Conservation (phyloP, 2,329 filamentous ascomycete genomes). For the Ceratocystis eucalypticola region DNA sequence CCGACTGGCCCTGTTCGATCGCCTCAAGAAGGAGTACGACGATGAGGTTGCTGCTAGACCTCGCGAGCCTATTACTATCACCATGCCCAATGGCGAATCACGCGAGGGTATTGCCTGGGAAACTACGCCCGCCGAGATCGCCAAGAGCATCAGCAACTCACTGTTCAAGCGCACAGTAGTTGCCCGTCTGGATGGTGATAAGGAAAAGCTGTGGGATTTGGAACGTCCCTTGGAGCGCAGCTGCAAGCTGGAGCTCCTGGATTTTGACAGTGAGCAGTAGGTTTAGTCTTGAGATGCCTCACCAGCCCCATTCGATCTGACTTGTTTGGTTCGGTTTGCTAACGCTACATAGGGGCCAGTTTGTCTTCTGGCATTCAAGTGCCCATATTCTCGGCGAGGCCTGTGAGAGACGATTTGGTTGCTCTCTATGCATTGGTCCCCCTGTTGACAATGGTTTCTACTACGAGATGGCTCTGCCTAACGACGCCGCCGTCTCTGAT, state of each 20-base stretch:
- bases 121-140: slow-evolving; percentile 71
- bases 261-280: slow-evolving; percentile 45
- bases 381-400: slow-evolving; percentile 95
- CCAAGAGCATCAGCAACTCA: slow-evolving; percentile 69
- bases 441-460: slow-evolving; percentile 89
- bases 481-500: slow-evolving; percentile 55
- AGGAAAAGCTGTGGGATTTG: slow-evolving; percentile 72
- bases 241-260: slow-evolving; percentile 71
- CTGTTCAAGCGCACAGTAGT: slow-evolving; percentile 77
- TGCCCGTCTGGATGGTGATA: slow-evolving; percentile 62
- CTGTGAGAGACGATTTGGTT: slow-evolving; percentile 78
- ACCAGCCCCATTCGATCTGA: background rate
- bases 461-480: slow-evolving; percentile 84
- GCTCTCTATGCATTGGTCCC: slow-evolving; percentile 84
- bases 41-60: slow-evolving; percentile 59
- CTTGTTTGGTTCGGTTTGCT: background rate
- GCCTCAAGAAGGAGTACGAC: slow-evolving; percentile 71
- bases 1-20: slow-evolving; percentile 62
- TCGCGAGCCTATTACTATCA: slow-evolving; percentile 60
- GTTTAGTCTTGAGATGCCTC: background rate
- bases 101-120: slow-evolving; percentile 74
- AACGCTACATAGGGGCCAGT: slow-evolving; percentile 46
- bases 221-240: slow-evolving; percentile 78
- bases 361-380: slow-evolving; percentile 95
- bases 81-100: slow-evolving; percentile 57